phyloP scores from a whole-genome alignment of 305 asterid species.

The Stenogyne calaminthoides region DNA sequence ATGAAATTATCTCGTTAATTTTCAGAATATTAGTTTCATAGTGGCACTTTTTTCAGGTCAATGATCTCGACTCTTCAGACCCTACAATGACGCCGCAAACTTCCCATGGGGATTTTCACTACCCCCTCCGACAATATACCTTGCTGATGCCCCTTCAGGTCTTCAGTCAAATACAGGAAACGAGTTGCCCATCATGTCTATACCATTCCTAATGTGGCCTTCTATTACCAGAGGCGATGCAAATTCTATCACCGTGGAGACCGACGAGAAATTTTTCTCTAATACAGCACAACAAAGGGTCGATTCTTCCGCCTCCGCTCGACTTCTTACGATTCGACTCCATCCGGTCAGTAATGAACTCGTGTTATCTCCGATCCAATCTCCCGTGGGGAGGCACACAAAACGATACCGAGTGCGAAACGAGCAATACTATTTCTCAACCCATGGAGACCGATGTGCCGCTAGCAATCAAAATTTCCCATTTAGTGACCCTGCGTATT shows the following conservation, averaged over 20 bases:
- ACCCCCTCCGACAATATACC: constrained; percentile 91
- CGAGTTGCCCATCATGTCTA: constrained; percentile 71
- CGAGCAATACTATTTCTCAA: constrained; percentile 45
- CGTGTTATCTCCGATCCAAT: constrained; percentile 73
- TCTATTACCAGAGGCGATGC: constrained; percentile 60
- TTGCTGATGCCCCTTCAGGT: constrained; percentile 69
- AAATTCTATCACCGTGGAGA: constrained; percentile 44
- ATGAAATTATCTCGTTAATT: not conserved
- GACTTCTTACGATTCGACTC: constrained; percentile 87
- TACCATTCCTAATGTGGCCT: constrained; percentile 77
- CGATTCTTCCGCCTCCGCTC: constrained; percentile 70
- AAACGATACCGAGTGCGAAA: constrained; percentile 48
- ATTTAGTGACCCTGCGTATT: constrained; percentile 75
- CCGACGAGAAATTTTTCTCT: constrained; percentile 47
- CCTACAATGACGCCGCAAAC: constrained; percentile 88
- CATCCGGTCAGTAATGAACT: constrained; percentile 91
- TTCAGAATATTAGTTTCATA: constrained; percentile 26
- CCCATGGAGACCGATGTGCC: constrained; percentile 79
- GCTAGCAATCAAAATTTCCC: constrained; percentile 73
- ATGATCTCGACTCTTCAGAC: constrained; percentile 90
- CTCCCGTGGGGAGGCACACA: constrained; percentile 65
- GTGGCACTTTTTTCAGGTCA: constrained; percentile 63
- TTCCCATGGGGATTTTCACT: constrained; percentile 77
- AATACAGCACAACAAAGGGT: constrained; percentile 54
- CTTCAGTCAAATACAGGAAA: constrained; percentile 61